Evolutionary conservation across 805 yeast genomes (phyloP).

Genomic region (Teunomyces lycoperdinae): DNA sequence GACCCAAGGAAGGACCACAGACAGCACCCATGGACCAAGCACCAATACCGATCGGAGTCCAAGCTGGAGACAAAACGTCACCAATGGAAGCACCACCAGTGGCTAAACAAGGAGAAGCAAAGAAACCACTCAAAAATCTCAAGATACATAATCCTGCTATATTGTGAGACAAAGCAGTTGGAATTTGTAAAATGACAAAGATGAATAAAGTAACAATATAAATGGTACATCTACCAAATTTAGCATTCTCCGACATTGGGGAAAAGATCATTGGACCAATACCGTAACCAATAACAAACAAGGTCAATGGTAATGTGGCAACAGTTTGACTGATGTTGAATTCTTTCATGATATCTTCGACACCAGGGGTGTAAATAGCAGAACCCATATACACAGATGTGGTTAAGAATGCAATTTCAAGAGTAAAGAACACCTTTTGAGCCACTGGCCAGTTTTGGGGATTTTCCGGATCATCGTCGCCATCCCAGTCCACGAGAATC

Average conservation of each 20-base stretch:
- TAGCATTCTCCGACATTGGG: slow-evolving; percentile 56
- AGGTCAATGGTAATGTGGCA: slow-evolving; percentile 50
- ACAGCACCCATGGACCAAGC: slow-evolving; percentile 54
- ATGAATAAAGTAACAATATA: slow-evolving; percentile 46
- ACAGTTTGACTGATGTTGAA: slow-evolving; percentile 43
- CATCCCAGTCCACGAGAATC: slow-evolving; percentile 42
- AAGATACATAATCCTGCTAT: slow-evolving; percentile 50
- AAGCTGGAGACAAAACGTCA: slow-evolving; percentile 44
- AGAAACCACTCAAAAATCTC: slow-evolving; percentile 53
- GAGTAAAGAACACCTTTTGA: slow-evolving; percentile 37
- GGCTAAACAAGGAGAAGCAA: slow-evolving; percentile 55
- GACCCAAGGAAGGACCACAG: slow-evolving; percentile 56
- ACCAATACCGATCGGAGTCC: slow-evolving; percentile 46
- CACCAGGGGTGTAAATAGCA: slow-evolving; percentile 54
- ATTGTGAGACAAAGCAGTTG: slow-evolving; percentile 50
- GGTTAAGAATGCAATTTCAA: slow-evolving; percentile 44
- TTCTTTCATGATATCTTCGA: slow-evolving; percentile 41
- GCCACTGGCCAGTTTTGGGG: slow-evolving; percentile 55
- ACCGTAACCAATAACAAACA: slow-evolving; percentile 61
- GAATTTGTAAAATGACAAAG: slow-evolving; percentile 53
- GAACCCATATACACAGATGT: slow-evolving; percentile 55
- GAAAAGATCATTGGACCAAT: slow-evolving; percentile 58
- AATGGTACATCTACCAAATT: slow-evolving; percentile 51
- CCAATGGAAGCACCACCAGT: slow-evolving; percentile 59
- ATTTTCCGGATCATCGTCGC: slow-evolving; percentile 50